Conservation (phyloP, 2,329 filamentous ascomycete genomes). For the Aspergillus sclerotialis region DNA sequence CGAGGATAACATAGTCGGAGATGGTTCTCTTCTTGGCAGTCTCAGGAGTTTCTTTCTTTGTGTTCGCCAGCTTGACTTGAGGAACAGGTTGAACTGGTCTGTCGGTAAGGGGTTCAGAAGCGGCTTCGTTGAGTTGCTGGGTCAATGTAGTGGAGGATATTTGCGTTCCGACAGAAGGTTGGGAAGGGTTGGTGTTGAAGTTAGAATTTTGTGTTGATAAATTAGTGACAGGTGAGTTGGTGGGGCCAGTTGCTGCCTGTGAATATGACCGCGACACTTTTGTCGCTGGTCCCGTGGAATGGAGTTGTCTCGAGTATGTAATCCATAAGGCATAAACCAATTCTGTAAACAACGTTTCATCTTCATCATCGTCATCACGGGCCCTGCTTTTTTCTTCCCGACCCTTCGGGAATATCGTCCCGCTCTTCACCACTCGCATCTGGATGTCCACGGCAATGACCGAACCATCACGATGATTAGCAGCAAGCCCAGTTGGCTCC, state of each 20-base stretch:
- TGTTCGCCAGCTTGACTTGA: conserved; percentile 17
- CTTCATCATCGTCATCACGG: conserved; percentile 43
- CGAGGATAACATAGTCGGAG: conserved; percentile 80
- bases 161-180: conserved; percentile 25
- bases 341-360: conserved; percentile 53
- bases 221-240: conserved; percentile 66
- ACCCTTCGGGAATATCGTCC: conserved; percentile 55
- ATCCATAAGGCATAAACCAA: conserved; percentile 95
- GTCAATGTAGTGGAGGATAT: conserved; percentile 43
- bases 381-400: conserved; percentile 61
- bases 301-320: conserved; percentile 88
- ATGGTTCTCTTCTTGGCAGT: conserved; percentile 68
- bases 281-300: conserved; percentile 62
- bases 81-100: conserved; percentile 32
- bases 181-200: conserved; percentile 15
- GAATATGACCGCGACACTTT: conserved; percentile 49
- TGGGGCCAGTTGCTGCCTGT: conserved; percentile 56
- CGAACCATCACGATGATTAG: conserved; percentile 81
- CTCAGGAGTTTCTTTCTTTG: conserved; percentile 29
- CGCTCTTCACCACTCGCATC: conserved; percentile 91
- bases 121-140: conserved; percentile 45
- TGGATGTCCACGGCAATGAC: conserved; percentile 93
- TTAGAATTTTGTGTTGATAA: conserved; percentile 23
- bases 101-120: conserved; percentile 38
- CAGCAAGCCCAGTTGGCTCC: conserved; percentile 74